phyloP scores from a whole-genome alignment of 2,329 filamentous ascomycete genomes.

The Aspergillus ibericus region DNA sequence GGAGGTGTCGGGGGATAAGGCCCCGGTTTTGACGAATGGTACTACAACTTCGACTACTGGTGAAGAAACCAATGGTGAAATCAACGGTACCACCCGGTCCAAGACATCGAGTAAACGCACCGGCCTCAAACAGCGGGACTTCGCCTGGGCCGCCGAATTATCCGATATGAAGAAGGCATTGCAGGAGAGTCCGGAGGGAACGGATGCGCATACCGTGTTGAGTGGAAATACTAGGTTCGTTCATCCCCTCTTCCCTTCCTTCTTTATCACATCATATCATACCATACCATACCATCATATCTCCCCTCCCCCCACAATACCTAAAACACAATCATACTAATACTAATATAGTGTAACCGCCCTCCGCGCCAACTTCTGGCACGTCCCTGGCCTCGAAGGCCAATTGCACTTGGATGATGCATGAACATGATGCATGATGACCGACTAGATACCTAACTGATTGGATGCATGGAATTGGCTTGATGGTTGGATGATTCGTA shows the following conservation, averaged over 20 bases:
- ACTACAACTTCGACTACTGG: too few species aligned
- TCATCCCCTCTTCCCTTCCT: neutral
- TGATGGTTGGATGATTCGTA: slow-evolving; percentile 16
- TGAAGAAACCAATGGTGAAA: neutral
- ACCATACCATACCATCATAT: too few species aligned
- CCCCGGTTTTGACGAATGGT: slow-evolving; percentile 56
- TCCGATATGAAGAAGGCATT: slow-evolving; percentile 82
- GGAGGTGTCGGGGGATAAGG: slow-evolving; percentile 60
- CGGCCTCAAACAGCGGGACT: slow-evolving; percentile 72
- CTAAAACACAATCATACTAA: neutral
- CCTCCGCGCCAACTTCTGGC: slow-evolving; percentile 85
- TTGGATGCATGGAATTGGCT: neutral
- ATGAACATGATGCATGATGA: neutral
- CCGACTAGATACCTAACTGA: neutral
- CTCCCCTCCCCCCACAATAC: neutral
- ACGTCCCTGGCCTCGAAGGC: slow-evolving; percentile 62
- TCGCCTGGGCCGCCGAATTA: slow-evolving; percentile 86
- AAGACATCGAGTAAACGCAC: neutral
- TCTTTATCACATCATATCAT: neutral
- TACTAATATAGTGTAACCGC: slow-evolving; percentile 66
- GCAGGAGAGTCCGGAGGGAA: slow-evolving; percentile 70
- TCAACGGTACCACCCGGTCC: neutral
- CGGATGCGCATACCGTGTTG: slow-evolving; percentile 86
- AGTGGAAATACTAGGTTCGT: slow-evolving; percentile 75
- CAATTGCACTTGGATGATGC: slow-evolving; percentile 61